Evolutionary conservation across 2,329 filamentous ascomycete species (phyloP), one percentile per base, ranked within the genome.

Genomic region (Botrytis squamosa): DNA sequence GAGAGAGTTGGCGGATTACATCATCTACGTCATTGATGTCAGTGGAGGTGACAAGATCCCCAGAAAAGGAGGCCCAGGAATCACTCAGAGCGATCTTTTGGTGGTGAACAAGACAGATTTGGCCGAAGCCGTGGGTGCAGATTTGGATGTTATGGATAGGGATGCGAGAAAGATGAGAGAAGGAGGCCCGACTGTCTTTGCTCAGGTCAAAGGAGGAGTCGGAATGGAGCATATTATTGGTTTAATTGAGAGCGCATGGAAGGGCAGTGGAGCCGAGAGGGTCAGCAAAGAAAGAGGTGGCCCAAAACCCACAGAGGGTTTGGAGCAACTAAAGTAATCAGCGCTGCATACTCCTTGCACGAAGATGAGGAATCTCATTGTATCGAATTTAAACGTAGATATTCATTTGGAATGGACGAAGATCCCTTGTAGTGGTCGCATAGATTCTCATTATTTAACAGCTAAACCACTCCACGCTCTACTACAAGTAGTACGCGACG

Each of bases 11-110:
- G 96, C 96, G 2, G 96, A 99, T 83, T 99, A 93, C 82, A 99
- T 99, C 83, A 92, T 99, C 84, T 99, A 99, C 82, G 96, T 99
- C 44, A 98, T 99, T 79, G 96, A 99, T 83, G 96, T 99, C 29
- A 93, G 91, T 73, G 96, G 96, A 36, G 96, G 96, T 20, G 96
- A 99, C 83, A 99, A 99, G 88, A 92, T 99, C 69, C 96, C 96
- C 0, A 85, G 96, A 42, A 99, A 99, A 85, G 96, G 96, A 42
- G 96, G 96, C 0, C 96, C 96, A 0, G 96, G 96, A 1, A 99
- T 99, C 82, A 99, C 96, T 8, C 95, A 98, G 85, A 96, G 93
- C 79, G 96, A 99, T 81, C 82, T 99, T 82, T 84, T 99, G 77
- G 88, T 99, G 33, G 93, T 99, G 70, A 99, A 99, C 84, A 99